These are phyloP conservation scores for Ogataea dorogensis DNA, from an alignment of 805 yeast genomes.

Conservation along the genomic window DNA sequence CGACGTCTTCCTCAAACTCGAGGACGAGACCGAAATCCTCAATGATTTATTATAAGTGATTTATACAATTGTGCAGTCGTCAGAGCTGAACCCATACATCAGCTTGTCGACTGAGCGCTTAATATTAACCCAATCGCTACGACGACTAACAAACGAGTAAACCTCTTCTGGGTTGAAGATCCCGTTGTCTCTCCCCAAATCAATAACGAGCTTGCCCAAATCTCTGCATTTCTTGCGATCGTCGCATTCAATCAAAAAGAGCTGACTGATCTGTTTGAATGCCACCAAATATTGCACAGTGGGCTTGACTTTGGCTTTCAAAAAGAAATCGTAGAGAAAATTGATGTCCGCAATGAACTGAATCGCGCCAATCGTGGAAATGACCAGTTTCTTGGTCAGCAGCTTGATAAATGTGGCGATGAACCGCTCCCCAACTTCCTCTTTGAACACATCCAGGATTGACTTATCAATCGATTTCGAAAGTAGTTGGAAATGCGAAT, in stretches of 20 bases:
- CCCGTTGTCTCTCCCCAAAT: slow-evolving; percentile 82
- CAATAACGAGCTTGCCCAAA: slow-evolving; percentile 79
- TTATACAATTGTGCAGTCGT: slow-evolving; percentile 67
- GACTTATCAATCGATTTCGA: slow-evolving; percentile 84
- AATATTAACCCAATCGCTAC: slow-evolving; percentile 82
- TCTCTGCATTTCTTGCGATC: slow-evolving; percentile 75
- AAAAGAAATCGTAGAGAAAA: slow-evolving; percentile 69
- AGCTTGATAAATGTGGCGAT: slow-evolving; percentile 74
- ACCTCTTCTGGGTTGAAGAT: slow-evolving; percentile 90
- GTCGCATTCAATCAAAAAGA: slow-evolving; percentile 63
- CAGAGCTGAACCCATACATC: slow-evolving; percentile 86
- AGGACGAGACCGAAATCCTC: slow-evolving; percentile 25
- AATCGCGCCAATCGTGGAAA: slow-evolving; percentile 81
- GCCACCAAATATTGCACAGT: slow-evolving; percentile 76
- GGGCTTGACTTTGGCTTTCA: slow-evolving; percentile 58
- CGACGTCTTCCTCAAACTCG: slow-evolving; percentile 20
- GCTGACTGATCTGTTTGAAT: slow-evolving; percentile 78
- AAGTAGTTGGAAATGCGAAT: slow-evolving; percentile 68
- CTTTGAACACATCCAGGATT: slow-evolving; percentile 88
- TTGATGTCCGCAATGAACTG: slow-evolving; percentile 80
- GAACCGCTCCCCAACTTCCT: slow-evolving; percentile 87
- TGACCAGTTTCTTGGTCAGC: slow-evolving; percentile 61
- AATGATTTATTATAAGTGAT: slow-evolving; percentile 13
- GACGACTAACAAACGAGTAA: slow-evolving; percentile 83
- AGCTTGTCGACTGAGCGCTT: slow-evolving; percentile 83